phyloP scores from a whole-genome alignment of 2,329 filamentous ascomycete species.

The Teratosphaeria destructans region DNA sequence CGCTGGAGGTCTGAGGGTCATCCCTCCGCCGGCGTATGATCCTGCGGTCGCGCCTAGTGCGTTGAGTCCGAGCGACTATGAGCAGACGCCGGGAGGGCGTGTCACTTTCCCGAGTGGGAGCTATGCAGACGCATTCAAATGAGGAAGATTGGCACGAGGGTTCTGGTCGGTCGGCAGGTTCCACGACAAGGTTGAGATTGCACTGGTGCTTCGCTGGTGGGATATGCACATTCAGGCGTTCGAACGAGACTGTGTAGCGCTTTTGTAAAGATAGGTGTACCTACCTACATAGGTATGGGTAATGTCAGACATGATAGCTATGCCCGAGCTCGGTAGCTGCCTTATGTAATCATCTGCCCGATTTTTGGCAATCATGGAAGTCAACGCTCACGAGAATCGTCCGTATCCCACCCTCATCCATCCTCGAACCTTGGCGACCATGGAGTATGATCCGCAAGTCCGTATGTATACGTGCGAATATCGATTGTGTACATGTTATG shows the following conservation, averaged over 20 bases:
- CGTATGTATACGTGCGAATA: slow-evolving; percentile 40
- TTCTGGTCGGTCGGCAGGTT: neutral
- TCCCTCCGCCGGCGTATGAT: slow-evolving; percentile 7
- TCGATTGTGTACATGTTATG: too few relatives aligned
- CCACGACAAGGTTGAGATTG: too few relatives aligned
- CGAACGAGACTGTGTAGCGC: neutral
- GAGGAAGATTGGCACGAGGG: neutral
- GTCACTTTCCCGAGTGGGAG: slow-evolving; percentile 7
- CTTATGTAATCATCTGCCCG: neutral
- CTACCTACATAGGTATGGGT: neutral
- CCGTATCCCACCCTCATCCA: neutral
- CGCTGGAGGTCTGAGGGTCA: slow-evolving; percentile 10
- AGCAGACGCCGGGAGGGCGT: slow-evolving; percentile 23
- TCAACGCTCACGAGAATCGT: neutral
- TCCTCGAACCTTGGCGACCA: slow-evolving; percentile 23
- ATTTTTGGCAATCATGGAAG: neutral
- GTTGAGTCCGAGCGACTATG: slow-evolving; percentile 26
- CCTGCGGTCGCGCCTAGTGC: slow-evolving; percentile 15
- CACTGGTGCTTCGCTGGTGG: neutral
- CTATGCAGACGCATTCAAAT: slow-evolving; percentile 2
- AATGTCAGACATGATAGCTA: neutral
- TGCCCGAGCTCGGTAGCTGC: neutral
- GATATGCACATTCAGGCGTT: neutral
- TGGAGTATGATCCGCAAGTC: slow-evolving; percentile 67
- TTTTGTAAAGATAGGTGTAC: neutral